These are phyloP conservation scores for Endocarpon pusillum DNA, from an alignment of 495 filamentous ascomycete genomes.

Conservation along the genomic window DNA sequence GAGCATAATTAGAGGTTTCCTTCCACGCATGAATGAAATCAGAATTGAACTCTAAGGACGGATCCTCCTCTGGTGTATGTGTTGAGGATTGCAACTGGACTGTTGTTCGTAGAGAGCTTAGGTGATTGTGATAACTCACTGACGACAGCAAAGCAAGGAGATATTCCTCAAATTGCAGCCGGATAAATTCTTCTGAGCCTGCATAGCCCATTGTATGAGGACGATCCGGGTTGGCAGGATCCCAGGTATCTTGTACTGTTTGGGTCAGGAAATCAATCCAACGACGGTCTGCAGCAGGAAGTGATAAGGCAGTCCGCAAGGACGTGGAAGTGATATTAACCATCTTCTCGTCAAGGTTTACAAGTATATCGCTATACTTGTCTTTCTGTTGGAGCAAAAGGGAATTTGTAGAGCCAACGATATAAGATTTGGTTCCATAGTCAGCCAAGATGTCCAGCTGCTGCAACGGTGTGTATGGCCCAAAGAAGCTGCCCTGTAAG, in stretches of 20 bases:
- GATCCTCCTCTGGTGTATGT: conserved; percentile 23
- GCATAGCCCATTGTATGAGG: conserved; percentile 91
- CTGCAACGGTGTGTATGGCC: conserved; percentile 90
- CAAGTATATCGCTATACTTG: conserved; percentile 91
- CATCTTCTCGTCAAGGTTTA: conserved; percentile 86
- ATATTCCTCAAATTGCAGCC: conserved; percentile 96
- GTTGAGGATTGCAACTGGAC: conserved; percentile 17
- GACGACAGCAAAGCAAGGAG: conserved; percentile 74
- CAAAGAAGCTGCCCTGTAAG: conserved; percentile 72
- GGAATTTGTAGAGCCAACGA: conserved; percentile 93
- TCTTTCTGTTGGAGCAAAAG: conserved; percentile 86
- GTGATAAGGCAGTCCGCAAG: conserved; percentile 55
- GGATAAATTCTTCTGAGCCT: conserved; percentile 94
- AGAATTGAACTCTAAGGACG: background rate
- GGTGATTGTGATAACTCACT: conserved; percentile 75
- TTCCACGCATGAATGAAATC: conserved; percentile 57
- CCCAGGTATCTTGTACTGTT: conserved; percentile 90
- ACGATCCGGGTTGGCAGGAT: conserved; percentile 69
- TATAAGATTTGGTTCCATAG: conserved; percentile 87
- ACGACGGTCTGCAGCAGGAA: conserved; percentile 75
- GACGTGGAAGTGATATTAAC: conserved; percentile 70
- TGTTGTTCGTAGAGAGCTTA: conserved; percentile 23
- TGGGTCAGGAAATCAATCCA: conserved; percentile 96
- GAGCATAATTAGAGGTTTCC: conserved; percentile 70
- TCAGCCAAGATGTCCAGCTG: conserved; percentile 90